Evolutionary conservation across 495 filamentous ascomycete species (phyloP).

Genomic region (Clohesyomyces aquaticus): DNA sequence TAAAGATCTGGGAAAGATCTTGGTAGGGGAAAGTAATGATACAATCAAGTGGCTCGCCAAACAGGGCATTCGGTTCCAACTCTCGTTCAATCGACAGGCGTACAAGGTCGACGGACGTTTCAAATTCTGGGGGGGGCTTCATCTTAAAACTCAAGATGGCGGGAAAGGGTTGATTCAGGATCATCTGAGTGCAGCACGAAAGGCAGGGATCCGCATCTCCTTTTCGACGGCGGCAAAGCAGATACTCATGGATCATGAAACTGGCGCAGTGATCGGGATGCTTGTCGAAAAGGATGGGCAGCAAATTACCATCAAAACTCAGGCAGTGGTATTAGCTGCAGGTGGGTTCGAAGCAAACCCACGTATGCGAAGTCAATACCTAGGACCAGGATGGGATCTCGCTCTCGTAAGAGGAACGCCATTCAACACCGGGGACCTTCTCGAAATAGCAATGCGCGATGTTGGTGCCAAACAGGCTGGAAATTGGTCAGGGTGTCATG

Average conservation of each 20-base stretch:
- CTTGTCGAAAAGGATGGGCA: constrained; percentile 43
- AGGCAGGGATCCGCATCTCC: constrained; percentile 49
- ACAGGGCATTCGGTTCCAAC: constrained; percentile 58
- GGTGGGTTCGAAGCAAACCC: constrained; percentile 67
- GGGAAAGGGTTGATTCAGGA: constrained; percentile 61
- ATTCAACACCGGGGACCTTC: constrained; percentile 61
- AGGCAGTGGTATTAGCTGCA: constrained; percentile 57
- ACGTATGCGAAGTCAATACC: constrained; percentile 57
- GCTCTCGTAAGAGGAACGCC: constrained; percentile 64
- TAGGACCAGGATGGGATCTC: constrained; percentile 65
- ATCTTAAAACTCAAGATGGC: constrained; percentile 59
- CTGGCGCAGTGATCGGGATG: constrained; percentile 49
- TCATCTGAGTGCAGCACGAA: constrained; percentile 50
- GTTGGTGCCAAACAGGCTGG: constrained; percentile 55
- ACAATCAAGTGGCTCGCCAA: constrained; percentile 59
- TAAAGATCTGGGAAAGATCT: constrained; percentile 47
- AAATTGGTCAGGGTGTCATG: constrained; percentile 66
- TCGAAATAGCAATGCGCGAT: constrained; percentile 56
- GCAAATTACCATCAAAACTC: constrained; percentile 44
- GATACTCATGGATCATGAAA: constrained; percentile 48
- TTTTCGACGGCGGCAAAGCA: constrained; percentile 52
- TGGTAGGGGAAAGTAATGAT: constrained; percentile 54
- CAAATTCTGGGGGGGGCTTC: constrained; percentile 67
- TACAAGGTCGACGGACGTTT: constrained; percentile 58
- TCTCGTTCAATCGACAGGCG: constrained; percentile 66